Evolutionary conservation across 1,139 yeast species (phyloP), one percentile per base, ranked within the genome.

Genomic region (Candida freyschussii): DNA sequence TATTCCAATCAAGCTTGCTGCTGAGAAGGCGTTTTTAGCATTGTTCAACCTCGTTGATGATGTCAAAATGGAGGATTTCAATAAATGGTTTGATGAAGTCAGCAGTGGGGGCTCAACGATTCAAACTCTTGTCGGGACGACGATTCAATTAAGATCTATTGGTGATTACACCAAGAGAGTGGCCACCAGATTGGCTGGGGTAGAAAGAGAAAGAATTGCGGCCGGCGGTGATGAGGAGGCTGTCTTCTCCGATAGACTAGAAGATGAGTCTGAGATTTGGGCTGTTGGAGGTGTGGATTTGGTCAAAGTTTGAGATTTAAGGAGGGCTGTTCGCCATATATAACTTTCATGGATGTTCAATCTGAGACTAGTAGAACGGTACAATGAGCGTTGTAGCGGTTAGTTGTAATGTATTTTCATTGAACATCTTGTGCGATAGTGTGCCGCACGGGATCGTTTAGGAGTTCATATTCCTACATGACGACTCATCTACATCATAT

Each of bases 141-240:
- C 62, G 0, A 60, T 81, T 27, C 80, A 71, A 48, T 64, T 79
- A 32, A 72, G 96, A 56, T 83, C 95, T 0, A 72, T 89, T 41
- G 76, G 81, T 21, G 97, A 89, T 52, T 89, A 85, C 58, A 83
- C 95, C 5, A 82, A 75, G 62, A 75, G 97, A 59, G 96, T 89
- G 25, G 96, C 84, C 12, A 55, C 68, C 36, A 72, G 96, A 57
- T 71, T 89, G 47, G 96, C 96, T 0, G 66, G 65, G 21, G 87
- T 84, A 33, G 96, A 87, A 57, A 72, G 89, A 52, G 96, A 85
- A 49, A 75, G 95, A 62, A 69, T 85, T 20, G 80, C 72, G 17
- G 95, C 87, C 16, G 96, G 96, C 32, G 96, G 96, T 40, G 96
- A 87, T 54, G 85, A 70, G 13, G 95, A 84, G 50, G 72, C 89